These are phyloP conservation scores for Metschnikowia vanudenii DNA, from an alignment of 805 yeast genomes.

Conservation along the genomic window DNA sequence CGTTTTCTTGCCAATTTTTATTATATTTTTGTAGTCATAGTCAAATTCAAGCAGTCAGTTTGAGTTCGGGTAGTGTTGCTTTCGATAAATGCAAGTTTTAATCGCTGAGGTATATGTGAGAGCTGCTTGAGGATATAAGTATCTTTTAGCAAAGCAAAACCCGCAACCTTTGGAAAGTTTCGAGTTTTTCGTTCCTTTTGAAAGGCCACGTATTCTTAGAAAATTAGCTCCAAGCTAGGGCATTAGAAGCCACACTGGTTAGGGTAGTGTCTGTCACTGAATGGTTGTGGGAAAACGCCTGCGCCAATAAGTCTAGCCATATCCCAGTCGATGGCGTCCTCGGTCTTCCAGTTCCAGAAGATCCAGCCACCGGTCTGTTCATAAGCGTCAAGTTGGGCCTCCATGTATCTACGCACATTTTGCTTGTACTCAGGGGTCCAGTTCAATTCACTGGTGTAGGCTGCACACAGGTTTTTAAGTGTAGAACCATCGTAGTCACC, in stretches of 20 bases:
- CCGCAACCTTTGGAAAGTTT: no score
- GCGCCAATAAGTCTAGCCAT: constrained; percentile 54
- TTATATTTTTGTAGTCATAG: no score
- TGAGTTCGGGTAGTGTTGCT: no score
- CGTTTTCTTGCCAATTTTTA: no score
- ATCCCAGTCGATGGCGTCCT: constrained; percentile 83
- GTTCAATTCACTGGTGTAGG: constrained; percentile 26
- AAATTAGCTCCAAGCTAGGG: no score
- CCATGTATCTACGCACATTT: constrained; percentile 68
- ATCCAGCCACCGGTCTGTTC: constrained; percentile 82
- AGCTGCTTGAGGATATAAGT: no score
- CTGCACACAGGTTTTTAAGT: constrained; percentile 60
- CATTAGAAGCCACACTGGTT: constrained; percentile 55
- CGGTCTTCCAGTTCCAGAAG: constrained; percentile 94
- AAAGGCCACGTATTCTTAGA: no score
- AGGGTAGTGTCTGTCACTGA: constrained; percentile 63
- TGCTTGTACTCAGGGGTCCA: constrained; percentile 61
- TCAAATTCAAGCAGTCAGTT: no score
- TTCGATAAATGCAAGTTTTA: no score
- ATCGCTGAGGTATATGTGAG: no score
- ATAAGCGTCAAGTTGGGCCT: constrained; percentile 85
- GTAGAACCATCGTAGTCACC: constrained; percentile 48
- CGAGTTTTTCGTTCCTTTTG: no score
- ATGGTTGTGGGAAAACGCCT: constrained; percentile 79
- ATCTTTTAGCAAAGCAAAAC: no score